Conservation (phyloP, 1,284 basidiomycete species). For the Gymnopus androsaceus region DNA sequence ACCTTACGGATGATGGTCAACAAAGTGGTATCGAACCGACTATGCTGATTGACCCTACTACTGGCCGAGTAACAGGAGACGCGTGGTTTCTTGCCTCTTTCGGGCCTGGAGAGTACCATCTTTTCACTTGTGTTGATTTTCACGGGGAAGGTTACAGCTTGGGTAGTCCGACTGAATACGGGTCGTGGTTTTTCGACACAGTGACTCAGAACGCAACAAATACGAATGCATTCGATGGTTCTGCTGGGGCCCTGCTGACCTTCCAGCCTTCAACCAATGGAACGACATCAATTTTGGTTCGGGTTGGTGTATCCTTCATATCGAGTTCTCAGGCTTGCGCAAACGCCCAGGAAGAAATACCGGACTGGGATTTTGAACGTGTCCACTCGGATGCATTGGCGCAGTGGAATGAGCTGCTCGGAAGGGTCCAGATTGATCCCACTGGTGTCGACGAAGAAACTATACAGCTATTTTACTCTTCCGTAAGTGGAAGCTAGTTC, state of each 20-base stretch:
- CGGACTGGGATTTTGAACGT: constrained; percentile 45
- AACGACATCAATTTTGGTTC: constrained; percentile 34
- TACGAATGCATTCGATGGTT: constrained; percentile 28
- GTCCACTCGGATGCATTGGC: constrained; percentile 38
- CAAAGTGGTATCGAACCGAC: constrained; percentile 40
- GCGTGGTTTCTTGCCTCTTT: constrained; percentile 38
- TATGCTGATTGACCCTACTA: constrained; percentile 30
- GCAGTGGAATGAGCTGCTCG: constrained; percentile 46
- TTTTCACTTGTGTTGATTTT: constrained; percentile 51
- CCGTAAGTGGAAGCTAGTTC: constrained; percentile 28
- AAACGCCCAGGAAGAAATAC: constrained; percentile 49
- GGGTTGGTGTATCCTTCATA: constrained; percentile 50
- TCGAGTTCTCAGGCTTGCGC: constrained; percentile 43
- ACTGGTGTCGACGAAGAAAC: constrained; percentile 34
- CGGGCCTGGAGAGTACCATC: constrained; percentile 49
- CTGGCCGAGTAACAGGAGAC: constrained; percentile 7
- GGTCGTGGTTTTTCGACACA: constrained; percentile 42
- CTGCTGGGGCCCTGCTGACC: constrained; percentile 45
- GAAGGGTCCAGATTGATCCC: constrained; percentile 38
- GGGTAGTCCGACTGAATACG: constrained; percentile 24
- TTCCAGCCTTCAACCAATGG: constrained; percentile 30
- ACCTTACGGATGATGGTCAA: constrained; percentile 47
- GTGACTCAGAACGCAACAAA: constrained; percentile 32
- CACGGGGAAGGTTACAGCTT: constrained; percentile 23
- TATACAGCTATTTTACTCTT: constrained; percentile 46